Percentiles rank a stretch among this genome's conserved stretches.
Conservation (phyloP, 768 basidiomycete species). For the Trametes meyenii region DNA sequence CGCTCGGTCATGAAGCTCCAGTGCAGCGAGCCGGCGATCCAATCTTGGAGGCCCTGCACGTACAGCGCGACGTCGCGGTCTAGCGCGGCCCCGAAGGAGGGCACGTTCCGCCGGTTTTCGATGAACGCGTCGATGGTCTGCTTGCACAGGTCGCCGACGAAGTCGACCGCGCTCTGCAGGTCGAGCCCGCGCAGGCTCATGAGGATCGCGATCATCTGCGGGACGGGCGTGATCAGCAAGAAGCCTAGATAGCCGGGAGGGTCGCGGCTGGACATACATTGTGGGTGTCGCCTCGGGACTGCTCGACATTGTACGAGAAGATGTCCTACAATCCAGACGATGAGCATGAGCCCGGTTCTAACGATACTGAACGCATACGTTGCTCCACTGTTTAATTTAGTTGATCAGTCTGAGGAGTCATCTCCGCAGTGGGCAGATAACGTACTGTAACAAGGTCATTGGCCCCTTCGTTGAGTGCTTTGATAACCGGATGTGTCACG, state of each 20-base stretch:
- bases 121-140: slow-evolving; percentile 56
- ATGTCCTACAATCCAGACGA: slow-evolving; percentile 56
- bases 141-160: slow-evolving; percentile 62
- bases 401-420: slow-evolving; percentile 9
- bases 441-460: slow-evolving; percentile 66
- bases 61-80: slow-evolving; percentile 62
- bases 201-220: slow-evolving; percentile 64
- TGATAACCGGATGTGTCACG: slow-evolving; percentile 69
- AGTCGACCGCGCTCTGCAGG: slow-evolving; percentile 65
- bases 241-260: not conserved
- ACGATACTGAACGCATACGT: slow-evolving; percentile 6
- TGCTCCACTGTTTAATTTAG: slow-evolving; percentile 21
- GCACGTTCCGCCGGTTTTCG: slow-evolving; percentile 47
- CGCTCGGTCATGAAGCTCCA: slow-evolving; percentile 74
- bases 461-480: slow-evolving; percentile 65
- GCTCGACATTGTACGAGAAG: slow-evolving; percentile 83
- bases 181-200: slow-evolving; percentile 60
- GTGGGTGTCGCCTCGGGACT: slow-evolving; percentile 78
- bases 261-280: slow-evolving; percentile 40
- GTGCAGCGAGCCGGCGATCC: slow-evolving; percentile 72
- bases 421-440: not conserved
- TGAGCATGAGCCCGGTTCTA: not conserved
- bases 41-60: slow-evolving; percentile 62
- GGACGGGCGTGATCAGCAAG: not conserved
- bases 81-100: slow-evolving; percentile 62